Evolutionary conservation across 2,329 filamentous ascomycete species (phyloP).

Genomic region (Aureobasidium lini): DNA sequence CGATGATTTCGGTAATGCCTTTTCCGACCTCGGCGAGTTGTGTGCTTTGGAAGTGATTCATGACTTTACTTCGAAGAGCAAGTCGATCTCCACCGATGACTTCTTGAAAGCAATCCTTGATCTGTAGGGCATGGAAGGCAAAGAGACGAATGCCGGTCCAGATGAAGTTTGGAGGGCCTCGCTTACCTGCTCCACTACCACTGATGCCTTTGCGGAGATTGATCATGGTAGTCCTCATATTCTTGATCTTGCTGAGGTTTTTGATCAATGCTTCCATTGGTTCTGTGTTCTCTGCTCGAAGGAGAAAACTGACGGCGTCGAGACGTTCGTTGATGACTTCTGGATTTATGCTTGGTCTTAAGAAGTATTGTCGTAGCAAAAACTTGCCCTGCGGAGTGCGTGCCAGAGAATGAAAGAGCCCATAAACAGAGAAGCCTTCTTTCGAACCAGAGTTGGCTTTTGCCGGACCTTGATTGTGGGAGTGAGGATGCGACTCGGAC

Average conservation of each 20-base stretch:
- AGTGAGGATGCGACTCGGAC: conserved; percentile 74
- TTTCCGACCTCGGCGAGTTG: conserved; percentile 60
- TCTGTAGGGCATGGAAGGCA: conserved; percentile 59
- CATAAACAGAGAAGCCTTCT: conserved; percentile 77
- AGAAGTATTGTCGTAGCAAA: conserved; percentile 69
- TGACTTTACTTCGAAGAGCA: conserved; percentile 49
- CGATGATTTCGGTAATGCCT: conserved; percentile 64
- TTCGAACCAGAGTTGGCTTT: conserved; percentile 58
- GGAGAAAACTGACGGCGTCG: conserved; percentile 57
- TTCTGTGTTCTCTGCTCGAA: conserved; percentile 59
- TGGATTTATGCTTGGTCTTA: conserved; percentile 67
- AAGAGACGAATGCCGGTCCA: conserved; percentile 73
- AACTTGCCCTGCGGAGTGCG: conserved; percentile 71
- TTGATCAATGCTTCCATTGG: conserved; percentile 58
- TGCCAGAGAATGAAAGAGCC: conserved; percentile 67
- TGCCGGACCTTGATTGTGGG: conserved; percentile 64
- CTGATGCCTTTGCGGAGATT: conserved; percentile 74
- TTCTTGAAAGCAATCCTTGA: conserved; percentile 57
- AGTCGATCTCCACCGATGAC: conserved; percentile 48
- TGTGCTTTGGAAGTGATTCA: conserved; percentile 51
- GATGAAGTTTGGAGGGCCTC: conserved; percentile 45
- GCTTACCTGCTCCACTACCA: conserved; percentile 41
- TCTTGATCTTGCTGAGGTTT: conserved; percentile 62
- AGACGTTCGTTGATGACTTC: conserved; percentile 64
- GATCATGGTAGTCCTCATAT: conserved; percentile 61